These are phyloP conservation scores for Vitis hybrid DNA, from an alignment of 177 flowering plant species.

Conservation along the genomic window DNA sequence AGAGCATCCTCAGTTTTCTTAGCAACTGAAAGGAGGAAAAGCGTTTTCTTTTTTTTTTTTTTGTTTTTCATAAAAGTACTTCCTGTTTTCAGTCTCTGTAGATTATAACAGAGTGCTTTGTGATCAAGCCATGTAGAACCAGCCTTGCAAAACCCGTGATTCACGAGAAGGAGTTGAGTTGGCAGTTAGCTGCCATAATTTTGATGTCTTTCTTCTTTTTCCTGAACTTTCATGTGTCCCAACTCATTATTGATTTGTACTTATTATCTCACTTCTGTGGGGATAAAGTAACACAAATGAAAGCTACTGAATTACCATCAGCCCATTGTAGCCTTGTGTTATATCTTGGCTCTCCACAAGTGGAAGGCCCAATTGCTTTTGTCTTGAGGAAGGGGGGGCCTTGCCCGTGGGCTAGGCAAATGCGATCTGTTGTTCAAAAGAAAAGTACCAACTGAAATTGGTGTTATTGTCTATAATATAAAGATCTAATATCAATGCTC, in stretches of 20 bases:
- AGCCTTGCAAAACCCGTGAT: conserved; percentile 21
- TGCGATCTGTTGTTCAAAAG: no score
- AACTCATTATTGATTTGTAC: background rate
- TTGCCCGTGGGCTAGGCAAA: no score
- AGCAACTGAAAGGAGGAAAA: no score
- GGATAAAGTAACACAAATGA: background rate
- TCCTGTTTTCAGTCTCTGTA: background rate
- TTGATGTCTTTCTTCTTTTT: conserved; percentile 5
- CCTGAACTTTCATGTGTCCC: conserved; percentile 23
- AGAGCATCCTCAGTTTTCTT: no score
- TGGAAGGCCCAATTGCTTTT: background rate
- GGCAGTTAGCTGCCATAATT: conserved; percentile 26
- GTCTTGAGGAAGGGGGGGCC: no score
- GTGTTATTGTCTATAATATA: no score
- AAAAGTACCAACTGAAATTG: no score
- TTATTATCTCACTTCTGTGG: background rate
- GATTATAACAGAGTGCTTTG: background rate
- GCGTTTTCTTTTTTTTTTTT: no score
- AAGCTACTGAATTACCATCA: background rate
- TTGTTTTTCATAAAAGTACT: no score
- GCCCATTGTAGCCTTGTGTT: background rate
- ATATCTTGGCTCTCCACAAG: background rate
- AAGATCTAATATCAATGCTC: no score
- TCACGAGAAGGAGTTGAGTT: conserved; percentile 31
- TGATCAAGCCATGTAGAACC: conserved; percentile 12